Evolutionary conservation across 2,329 filamentous ascomycete genomes (phyloP).

Genomic region (Pseudogymnoascus sp.): DNA sequence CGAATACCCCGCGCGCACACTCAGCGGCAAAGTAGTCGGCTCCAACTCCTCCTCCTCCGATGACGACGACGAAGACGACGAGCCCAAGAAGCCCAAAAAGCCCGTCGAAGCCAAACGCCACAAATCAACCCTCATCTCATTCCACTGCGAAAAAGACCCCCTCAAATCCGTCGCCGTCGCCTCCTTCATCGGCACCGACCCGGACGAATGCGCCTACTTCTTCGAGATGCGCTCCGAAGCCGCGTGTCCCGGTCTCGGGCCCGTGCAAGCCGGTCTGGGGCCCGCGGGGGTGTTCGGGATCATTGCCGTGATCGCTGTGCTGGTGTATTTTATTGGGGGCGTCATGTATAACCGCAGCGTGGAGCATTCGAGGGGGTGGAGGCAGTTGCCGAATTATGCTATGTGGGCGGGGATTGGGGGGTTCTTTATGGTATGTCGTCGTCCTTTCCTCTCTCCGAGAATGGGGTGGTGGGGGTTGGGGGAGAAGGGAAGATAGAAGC

Average conservation of each 20-base stretch:
- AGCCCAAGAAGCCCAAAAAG: conserved; percentile 27
- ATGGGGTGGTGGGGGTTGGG: no score
- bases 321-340: conserved; percentile 86
- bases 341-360: conserved; percentile 94
- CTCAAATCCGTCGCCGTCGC: conserved; percentile 57
- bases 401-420: conserved; percentile 83
- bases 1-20: conserved; percentile 22
- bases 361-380: conserved; percentile 88
- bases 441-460: no score
- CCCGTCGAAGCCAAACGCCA: conserved; percentile 31
- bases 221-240: conserved; percentile 85
- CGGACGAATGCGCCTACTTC: conserved; percentile 89
- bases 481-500: conserved; percentile 17
- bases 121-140: conserved; percentile 83
- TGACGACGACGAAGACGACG: conserved; percentile 26
- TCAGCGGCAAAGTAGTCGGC: background rate
- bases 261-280: conserved; percentile 62
- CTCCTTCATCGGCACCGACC: conserved; percentile 74
- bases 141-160: conserved; percentile 83
- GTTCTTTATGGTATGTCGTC: conserved; percentile 55
- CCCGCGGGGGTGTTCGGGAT: conserved; percentile 77
- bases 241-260: conserved; percentile 59
- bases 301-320: conserved; percentile 65
- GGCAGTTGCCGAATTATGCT: conserved; percentile 87
- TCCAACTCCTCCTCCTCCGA: background rate